A percentile compares a stretch with the other conserved stretches of the same genome.
Conservation (phyloP, 2,329 filamentous ascomycete species). For the Claviceps pusilla region DNA sequence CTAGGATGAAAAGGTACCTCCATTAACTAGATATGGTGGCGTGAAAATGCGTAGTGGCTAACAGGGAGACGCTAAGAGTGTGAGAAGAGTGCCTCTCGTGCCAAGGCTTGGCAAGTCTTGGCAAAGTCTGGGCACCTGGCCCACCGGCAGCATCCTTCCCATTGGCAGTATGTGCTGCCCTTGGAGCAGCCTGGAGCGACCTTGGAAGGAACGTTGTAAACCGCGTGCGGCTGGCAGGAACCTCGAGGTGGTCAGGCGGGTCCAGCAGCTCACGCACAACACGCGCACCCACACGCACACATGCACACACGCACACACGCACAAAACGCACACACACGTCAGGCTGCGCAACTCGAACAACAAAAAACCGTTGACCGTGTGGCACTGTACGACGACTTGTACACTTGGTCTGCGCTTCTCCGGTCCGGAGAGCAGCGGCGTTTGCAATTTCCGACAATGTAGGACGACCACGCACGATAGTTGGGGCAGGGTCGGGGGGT, state of each 20-base stretch:
- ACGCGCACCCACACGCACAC: background rate
- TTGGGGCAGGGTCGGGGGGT: background rate
- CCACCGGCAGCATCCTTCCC: conserved; percentile 13
- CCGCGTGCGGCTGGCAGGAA: conserved; percentile 1
- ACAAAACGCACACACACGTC: background rate
- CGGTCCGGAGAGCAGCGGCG: background rate
- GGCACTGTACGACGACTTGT: background rate
- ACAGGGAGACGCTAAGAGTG: conserved; percentile 7
- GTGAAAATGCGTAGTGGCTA: background rate
- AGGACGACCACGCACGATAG: background rate
- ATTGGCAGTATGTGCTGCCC: conserved; percentile 12
- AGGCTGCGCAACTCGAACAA: background rate
- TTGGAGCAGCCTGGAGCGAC: background rate
- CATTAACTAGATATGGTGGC: background rate
- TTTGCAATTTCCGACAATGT: background rate
- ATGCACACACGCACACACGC: background rate
- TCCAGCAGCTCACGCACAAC: background rate
- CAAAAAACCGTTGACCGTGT: background rate
- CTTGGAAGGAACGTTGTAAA: background rate
- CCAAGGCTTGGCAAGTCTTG: conserved; percentile 25
- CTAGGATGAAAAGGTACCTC: conserved; percentile 4
- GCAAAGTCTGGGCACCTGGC: conserved; percentile 22
- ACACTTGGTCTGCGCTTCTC: background rate
- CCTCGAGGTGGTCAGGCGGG: conserved; percentile 1
- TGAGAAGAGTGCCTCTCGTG: conserved; percentile 15